These are phyloP conservation scores for Polyporus arcularius DNA, from an alignment of 768 basidiomycete species.

Conservation along the genomic window DNA sequence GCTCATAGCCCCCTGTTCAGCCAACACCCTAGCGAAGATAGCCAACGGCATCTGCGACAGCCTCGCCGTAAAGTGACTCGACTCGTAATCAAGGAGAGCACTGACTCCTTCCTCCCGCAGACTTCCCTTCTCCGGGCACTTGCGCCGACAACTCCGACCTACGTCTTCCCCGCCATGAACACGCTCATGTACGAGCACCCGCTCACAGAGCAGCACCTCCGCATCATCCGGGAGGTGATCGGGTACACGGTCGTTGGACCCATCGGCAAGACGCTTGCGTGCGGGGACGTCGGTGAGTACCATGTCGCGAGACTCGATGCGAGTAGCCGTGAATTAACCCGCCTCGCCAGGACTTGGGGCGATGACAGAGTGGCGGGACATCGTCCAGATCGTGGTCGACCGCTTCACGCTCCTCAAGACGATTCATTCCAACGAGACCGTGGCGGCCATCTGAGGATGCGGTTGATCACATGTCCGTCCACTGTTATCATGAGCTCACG, in stretches of 20 bases:
- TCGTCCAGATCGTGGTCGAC: constrained; percentile 72
- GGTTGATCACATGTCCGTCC: neutral
- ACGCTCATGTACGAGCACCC: constrained; percentile 97
- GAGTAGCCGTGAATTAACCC: neutral
- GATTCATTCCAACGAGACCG: neutral
- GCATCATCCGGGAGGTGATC: constrained; percentile 71
- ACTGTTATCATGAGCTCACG: neutral
- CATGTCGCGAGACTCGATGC: neutral
- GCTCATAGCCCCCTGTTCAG: constrained; percentile 92
- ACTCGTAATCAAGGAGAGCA: neutral
- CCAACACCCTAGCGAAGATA: constrained; percentile 95
- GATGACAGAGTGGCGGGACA: constrained; percentile 96
- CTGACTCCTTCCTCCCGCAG: constrained; percentile 33
- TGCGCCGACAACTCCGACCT: constrained; percentile 81
- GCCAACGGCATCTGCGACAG: constrained; percentile 90
- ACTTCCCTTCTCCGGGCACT: constrained; percentile 84
- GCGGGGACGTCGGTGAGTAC: constrained; percentile 79
- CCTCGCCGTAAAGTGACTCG: constrained; percentile 53
- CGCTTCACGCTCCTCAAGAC: constrained; percentile 36
- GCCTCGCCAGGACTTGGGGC: constrained; percentile 73
- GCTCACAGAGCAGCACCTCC: constrained; percentile 82
- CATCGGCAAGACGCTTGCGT: constrained; percentile 84
- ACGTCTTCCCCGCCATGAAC: constrained; percentile 97
- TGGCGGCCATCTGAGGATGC: neutral
- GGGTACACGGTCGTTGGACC: constrained; percentile 85